Percentiles rank a stretch among this genome's conserved stretches.
phyloP scores from a whole-genome alignment of 2,329 filamentous ascomycete genomes.

The Phyllachora maydis region DNA sequence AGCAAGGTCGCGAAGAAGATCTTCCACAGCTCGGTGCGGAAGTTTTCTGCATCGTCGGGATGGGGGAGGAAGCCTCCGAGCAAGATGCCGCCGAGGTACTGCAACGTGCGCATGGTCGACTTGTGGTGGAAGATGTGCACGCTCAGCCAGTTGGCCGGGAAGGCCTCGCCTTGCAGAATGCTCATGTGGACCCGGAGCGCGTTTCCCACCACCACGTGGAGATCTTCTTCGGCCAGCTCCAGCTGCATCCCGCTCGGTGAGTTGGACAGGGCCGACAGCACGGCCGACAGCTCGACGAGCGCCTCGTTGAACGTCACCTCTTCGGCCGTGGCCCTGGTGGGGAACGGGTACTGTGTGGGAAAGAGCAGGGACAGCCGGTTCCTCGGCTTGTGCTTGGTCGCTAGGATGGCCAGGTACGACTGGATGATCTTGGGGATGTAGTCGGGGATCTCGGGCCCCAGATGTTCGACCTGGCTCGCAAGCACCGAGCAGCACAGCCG shows the following conservation, averaged over 20 bases:
- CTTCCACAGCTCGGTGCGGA: conserved; percentile 89
- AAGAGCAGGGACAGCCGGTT: conserved; percentile 71
- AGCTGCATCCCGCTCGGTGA: conserved; percentile 55
- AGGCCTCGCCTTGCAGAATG: conserved; percentile 74
- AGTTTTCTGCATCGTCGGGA: conserved; percentile 76
- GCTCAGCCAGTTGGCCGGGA: conserved; percentile 78
- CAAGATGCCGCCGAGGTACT: conserved; percentile 62
- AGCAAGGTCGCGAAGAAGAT: conserved; percentile 78
- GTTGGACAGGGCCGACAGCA: conserved; percentile 65
- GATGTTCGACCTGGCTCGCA: conserved; percentile 60
- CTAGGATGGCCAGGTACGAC: conserved; percentile 63
- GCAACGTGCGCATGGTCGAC: conserved; percentile 67
- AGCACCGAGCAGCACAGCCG: conserved; percentile 85
- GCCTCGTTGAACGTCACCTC: conserved; percentile 58
- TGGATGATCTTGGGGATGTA: conserved; percentile 83
- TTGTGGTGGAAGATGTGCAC: conserved; percentile 86
- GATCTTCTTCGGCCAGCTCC: conserved; percentile 53
- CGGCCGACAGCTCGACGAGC: conserved; percentile 69
- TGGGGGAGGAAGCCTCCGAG: conserved; percentile 71
- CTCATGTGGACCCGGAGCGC: conserved; percentile 73
- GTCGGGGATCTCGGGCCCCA: conserved; percentile 65
- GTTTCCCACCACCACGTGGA: conserved; percentile 56
- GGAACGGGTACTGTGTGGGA: conserved; percentile 77
- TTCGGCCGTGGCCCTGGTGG: conserved; percentile 43
- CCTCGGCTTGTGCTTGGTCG: conserved; percentile 28